phyloP scores from a whole-genome alignment of 2,329 filamentous ascomycete species.

The Laburnicola sp. region DNA sequence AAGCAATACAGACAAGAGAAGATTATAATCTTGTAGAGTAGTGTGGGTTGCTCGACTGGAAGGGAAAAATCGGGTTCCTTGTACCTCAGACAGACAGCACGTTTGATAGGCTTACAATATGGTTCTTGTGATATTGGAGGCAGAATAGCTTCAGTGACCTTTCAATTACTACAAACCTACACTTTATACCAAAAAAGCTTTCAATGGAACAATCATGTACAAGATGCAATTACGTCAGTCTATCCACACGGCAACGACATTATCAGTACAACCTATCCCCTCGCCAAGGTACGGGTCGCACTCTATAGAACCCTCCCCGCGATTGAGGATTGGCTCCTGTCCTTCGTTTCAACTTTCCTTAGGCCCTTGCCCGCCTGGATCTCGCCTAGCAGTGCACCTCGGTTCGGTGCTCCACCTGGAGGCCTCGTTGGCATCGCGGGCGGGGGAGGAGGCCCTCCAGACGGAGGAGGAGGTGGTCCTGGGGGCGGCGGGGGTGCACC shows the following conservation, averaged over 20 bases:
- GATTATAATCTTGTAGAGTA: too few relatives aligned
- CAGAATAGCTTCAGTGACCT: too few relatives aligned
- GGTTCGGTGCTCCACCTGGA: slow-evolving; percentile 38
- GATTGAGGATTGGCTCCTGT: slow-evolving; percentile 71
- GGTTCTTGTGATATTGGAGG: too few relatives aligned
- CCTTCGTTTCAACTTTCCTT: slow-evolving; percentile 87
- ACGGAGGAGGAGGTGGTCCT: slow-evolving; percentile 52
- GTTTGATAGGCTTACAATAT: too few relatives aligned
- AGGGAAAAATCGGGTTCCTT: too few relatives aligned
- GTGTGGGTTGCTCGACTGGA: too few relatives aligned
- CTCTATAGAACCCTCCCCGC: slow-evolving; percentile 70
- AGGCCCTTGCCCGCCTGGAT: slow-evolving; percentile 79
- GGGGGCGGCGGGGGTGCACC: slow-evolving; percentile 53
- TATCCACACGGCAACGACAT: slow-evolving; percentile 20
- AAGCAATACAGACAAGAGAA: too few relatives aligned
- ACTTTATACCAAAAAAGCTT: neutral
- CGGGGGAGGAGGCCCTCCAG: slow-evolving; percentile 38
- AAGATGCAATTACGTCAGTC: slow-evolving; percentile 12
- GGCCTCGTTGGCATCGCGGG: slow-evolving; percentile 51
- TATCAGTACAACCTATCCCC: slow-evolving; percentile 18
- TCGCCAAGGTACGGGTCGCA: neutral
- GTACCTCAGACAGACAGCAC: too few relatives aligned
- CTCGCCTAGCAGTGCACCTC: slow-evolving; percentile 71
- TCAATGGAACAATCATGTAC: neutral
- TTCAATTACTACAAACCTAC: too few relatives aligned